Conservation (phyloP, 208 protist genomes). For the Balamuthia mandrillaris region DNA sequence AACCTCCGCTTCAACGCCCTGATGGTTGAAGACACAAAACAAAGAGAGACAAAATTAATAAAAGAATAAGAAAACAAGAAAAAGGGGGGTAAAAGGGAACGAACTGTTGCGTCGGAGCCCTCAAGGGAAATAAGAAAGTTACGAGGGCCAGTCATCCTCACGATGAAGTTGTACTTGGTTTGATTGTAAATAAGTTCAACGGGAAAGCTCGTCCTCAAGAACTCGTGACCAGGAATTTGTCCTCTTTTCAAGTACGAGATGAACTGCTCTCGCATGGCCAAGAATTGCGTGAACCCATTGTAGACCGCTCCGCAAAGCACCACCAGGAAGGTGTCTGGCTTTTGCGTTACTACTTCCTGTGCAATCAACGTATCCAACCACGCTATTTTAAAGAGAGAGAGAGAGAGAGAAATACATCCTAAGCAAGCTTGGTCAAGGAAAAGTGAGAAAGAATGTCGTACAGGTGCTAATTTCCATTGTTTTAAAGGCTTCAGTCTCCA, state of each 20-base stretch:
- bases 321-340: slow-evolving; percentile 36
- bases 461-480: slow-evolving; percentile 62
- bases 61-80: not conserved
- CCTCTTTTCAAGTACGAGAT: slow-evolving; percentile 14
- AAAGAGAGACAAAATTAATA: not conserved
- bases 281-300: slow-evolving; percentile 31
- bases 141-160: slow-evolving; percentile 27
- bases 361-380: slow-evolving; percentile 55
- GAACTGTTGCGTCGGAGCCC: slow-evolving; percentile 46
- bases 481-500: slow-evolving; percentile 66
- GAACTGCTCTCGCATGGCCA: not conserved
- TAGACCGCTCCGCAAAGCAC: slow-evolving; percentile 56
- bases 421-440: not conserved
- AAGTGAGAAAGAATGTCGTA: too few species aligned
- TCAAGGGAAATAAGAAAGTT: slow-evolving; percentile 50
- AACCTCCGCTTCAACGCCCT: slow-evolving; percentile 48
- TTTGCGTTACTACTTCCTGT: slow-evolving; percentile 27
- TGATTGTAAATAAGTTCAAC: slow-evolving; percentile 39
- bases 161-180: slow-evolving; percentile 65
- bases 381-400: slow-evolving; percentile 23
- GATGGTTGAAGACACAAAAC: slow-evolving; percentile 64
- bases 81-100: not conserved
- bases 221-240: slow-evolving; percentile 77
- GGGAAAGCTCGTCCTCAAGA: slow-evolving; percentile 51
- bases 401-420: not conserved